Base-by-base conservation (phyloP, 768 basidiomycete species). In the Phanerochaete carnosa region DNA sequence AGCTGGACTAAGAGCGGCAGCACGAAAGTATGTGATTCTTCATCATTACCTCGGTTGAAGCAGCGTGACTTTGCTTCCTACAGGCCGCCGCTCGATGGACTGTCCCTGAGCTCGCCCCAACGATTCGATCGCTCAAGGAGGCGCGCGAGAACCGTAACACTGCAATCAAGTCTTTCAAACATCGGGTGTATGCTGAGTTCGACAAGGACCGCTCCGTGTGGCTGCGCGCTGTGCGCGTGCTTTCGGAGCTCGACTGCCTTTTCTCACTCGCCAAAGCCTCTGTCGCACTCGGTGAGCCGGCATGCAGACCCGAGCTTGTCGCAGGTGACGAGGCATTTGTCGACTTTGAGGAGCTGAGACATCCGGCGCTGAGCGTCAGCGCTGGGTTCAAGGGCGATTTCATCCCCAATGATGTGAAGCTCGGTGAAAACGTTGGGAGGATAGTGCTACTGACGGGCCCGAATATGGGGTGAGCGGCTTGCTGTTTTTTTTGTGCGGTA, bases 221-320 rank as follows among this genome's bases (percentile, higher is more conserved):
- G 92, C 74, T 95, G 68, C 84, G 87, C n/a, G 85, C 88, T 12
- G 81, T 95, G 63, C 85, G 92, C 37, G 87, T 93, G 16, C 82
- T 96, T 53, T 90, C 97, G 7, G 95, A 99, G 75, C 80, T 99
- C n/a, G 97, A 99, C 72, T 99, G 97, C 72, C 76, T 99, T 23
- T 86, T 96, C 72, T 93, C 92, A 65, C 76, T 98, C 50, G 91
- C 96, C 4, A 95, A 93, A 72, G 83, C 94, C 0, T 97, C 95
- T 1, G 72, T 75, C n/a, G 90, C 92, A 9, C 82, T 99, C 45
- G 95, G 94, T 46, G 94, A 97, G 73, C 97, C 97, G 2, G 82
- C 85, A n/a, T 98, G 97, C 69, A 78, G 97, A 61, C 97, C 97
- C 0, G 85, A 88, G 66, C 87, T 99, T 59, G 82, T 95, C 19